A percentile compares a stretch with the other conserved stretches of the same genome.
These are phyloP conservation scores for Saccharomycopsis capsularis DNA, from an alignment of 805 yeast species.

Conservation along the genomic window DNA sequence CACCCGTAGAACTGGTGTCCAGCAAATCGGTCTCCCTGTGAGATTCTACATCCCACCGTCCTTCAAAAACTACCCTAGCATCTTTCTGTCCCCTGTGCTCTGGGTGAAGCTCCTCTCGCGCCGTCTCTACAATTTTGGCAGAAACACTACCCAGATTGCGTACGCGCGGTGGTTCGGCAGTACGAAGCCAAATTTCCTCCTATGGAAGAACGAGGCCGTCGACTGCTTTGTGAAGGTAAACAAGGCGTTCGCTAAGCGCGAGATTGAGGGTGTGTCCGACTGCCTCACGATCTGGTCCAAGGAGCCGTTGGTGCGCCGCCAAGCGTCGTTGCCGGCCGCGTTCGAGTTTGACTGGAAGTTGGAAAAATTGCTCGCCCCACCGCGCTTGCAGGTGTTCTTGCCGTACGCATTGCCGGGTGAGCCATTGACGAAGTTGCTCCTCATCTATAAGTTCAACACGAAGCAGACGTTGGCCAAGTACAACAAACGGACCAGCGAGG, in stretches of 20 bases:
- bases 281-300: slow-evolving; percentile 56
- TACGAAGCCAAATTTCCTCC: slow-evolving; percentile 55
- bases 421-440: slow-evolving; percentile 49
- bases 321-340: slow-evolving; percentile 47
- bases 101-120: slow-evolving; percentile 45
- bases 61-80: slow-evolving; percentile 37
- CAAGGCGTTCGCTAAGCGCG: slow-evolving; percentile 63
- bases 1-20: no score
- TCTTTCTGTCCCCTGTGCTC: slow-evolving; percentile 35
- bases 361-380: slow-evolving; percentile 58
- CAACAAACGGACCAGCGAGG: slow-evolving; percentile 38
- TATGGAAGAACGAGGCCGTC: slow-evolving; percentile 84
- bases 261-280: slow-evolving; percentile 41
- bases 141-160: slow-evolving; percentile 64
- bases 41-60: slow-evolving; percentile 46
- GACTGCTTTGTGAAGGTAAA: slow-evolving; percentile 73
- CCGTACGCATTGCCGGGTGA: slow-evolving; percentile 54
- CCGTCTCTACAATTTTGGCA: slow-evolving; percentile 54
- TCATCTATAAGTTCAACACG: slow-evolving; percentile 57
- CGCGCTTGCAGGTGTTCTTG: slow-evolving; percentile 66
- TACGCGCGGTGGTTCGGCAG: slow-evolving; percentile 63
- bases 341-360: slow-evolving; percentile 70
- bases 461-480: slow-evolving; percentile 49
- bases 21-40: slow-evolving; percentile 18
- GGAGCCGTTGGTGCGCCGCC: slow-evolving; percentile 48